Evolutionary conservation across 805 yeast genomes (phyloP), one percentile per base, ranked within the genome.

Genomic region (Candida incommunis): DNA sequence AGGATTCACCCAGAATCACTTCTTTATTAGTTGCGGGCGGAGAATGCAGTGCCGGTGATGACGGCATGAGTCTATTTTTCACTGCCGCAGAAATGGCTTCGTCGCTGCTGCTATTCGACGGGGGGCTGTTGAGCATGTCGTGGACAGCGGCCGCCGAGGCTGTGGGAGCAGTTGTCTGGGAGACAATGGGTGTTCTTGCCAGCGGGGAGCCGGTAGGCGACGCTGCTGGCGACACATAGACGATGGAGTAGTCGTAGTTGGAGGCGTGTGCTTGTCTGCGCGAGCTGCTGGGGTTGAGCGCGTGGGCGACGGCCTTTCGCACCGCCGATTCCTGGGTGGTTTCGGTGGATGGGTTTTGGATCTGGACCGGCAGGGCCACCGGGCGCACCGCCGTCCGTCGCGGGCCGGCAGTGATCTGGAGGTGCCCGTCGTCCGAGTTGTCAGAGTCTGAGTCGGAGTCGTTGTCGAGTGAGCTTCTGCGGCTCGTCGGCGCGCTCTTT

Each of bases 241-340:
- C 37, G 18, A 31, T 31, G 20, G 37, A 31, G n/a, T 31, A 31
- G 20, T 31, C 37, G 37, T 31, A 31, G 37, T 31, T 31, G 18
- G 11, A 9, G 13, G 37, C 7, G 11, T 31, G 37, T 7, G 27
- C 13, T 9, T 18, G 37, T 11, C 37, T 11, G 18, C 18, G 5
- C 20, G 37, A 31, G 18, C 7, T 16, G 37, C n/a, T 31, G 20
- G 37, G 18, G 37, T 31, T 31, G 18, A 31, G 37, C 13, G 37
- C 37, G 20, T 31, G 37, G 5, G 37, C 37, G 5, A 31, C 37
- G 18, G 37, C 37, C 18, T 31, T 31, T 7, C 37, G 13, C 20
- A 31, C 37, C 13, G 37, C 37, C 13, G 37, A 13, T 18, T 31
- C 37, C 11, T 31, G 37, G 18, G 37, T 9, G 11, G 20, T 9